A percentile compares a stretch with the other conserved stretches of the same genome.
These are phyloP conservation scores for Lactarius quietus DNA, from an alignment of 768 basidiomycete genomes.

Conservation along the genomic window DNA sequence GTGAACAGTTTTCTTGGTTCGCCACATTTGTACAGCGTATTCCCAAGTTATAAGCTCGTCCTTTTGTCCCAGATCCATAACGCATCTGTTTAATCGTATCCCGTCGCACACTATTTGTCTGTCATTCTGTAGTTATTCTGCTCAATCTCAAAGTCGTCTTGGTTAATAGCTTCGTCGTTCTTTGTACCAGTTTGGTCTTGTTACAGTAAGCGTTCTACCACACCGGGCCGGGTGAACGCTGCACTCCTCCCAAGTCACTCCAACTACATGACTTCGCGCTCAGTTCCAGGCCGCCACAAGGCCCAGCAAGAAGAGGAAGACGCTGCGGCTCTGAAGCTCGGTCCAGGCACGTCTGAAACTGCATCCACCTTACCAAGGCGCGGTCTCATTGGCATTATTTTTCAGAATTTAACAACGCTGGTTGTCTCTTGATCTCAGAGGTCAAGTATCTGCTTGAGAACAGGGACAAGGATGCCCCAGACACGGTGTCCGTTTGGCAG, in stretches of 20 bases:
- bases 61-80: conserved; percentile 31
- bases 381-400: conserved; percentile 1
- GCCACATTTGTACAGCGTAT: conserved; percentile 36
- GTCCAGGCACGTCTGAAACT: conserved; percentile 47
- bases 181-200: conserved; percentile 8
- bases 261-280: conserved; percentile 47
- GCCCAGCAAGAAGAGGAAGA: conserved; percentile 76
- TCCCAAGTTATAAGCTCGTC: conserved; percentile 27
- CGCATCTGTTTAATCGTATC: conserved; percentile 63
- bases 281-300: conserved; percentile 58
- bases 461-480: conserved; percentile 82
- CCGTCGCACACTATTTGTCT: conserved; percentile 59
- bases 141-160: conserved; percentile 30
- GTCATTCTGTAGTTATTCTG: conserved; percentile 70
- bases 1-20: conserved; percentile 33
- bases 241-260: conserved; percentile 7
- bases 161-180: conserved; percentile 2
- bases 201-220: not conserved
- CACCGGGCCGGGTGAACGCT: not conserved
- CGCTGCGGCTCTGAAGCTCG: conserved; percentile 79
- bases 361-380: not conserved
- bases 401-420: conserved; percentile 86
- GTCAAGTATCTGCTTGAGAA: conserved; percentile 89
- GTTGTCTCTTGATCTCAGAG: conserved; percentile 87
- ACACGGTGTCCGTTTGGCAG: conserved; percentile 62